Percentiles rank a stretch among this genome's conserved stretches.
Evolutionary conservation across 1,284 basidiomycete genomes (phyloP).

Genomic region (Cutaneotrichosporon curvatum): DNA sequence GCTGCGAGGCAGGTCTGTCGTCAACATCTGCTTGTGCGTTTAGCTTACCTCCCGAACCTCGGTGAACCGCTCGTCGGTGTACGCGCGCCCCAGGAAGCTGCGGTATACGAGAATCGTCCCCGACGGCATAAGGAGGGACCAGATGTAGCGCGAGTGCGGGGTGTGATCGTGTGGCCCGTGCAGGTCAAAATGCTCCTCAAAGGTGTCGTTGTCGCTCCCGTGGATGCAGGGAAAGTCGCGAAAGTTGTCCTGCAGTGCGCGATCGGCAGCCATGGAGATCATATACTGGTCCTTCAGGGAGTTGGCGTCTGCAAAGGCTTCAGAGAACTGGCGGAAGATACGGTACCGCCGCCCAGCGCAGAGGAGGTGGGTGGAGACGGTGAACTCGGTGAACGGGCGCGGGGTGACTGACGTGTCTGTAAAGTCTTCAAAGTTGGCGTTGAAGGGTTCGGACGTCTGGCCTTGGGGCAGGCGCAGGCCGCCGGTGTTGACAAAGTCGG

Average conservation of each 20-base stretch:
- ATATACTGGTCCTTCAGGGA: constrained; percentile 17
- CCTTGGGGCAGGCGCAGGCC: constrained; percentile 19
- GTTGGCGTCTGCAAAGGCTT: constrained; percentile 16
- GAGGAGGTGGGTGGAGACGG: constrained; percentile 12
- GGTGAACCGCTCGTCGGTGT: constrained; percentile 23
- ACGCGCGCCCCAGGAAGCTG: constrained; percentile 22
- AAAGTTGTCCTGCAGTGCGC: constrained; percentile 16
- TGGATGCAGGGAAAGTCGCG: constrained; percentile 14
- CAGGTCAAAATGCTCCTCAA: constrained; percentile 17
- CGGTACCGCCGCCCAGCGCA: constrained; percentile 16
- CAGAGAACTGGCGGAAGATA: constrained; percentile 21
- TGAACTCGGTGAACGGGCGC: constrained; percentile 13
- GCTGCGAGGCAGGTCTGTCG: constrained; percentile 22
- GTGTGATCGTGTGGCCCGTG: constrained; percentile 15
- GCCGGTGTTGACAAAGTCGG: constrained; percentile 20
- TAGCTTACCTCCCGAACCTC: constrained; percentile 19
- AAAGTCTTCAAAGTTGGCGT: constrained; percentile 17
- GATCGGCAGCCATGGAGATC: constrained; percentile 14
- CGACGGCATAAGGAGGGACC: constrained; percentile 14
- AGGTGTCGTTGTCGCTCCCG: constrained; percentile 10
- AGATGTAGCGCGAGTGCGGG: constrained; percentile 20
- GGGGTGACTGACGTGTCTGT: constrained; percentile 13
- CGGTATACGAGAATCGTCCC: constrained; percentile 20
- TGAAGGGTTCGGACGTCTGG: constrained; percentile 17
- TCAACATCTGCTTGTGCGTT: neutral